phyloP scores from a whole-genome alignment of 2,329 filamentous ascomycete genomes.

The Leptographium wingfieldii region DNA sequence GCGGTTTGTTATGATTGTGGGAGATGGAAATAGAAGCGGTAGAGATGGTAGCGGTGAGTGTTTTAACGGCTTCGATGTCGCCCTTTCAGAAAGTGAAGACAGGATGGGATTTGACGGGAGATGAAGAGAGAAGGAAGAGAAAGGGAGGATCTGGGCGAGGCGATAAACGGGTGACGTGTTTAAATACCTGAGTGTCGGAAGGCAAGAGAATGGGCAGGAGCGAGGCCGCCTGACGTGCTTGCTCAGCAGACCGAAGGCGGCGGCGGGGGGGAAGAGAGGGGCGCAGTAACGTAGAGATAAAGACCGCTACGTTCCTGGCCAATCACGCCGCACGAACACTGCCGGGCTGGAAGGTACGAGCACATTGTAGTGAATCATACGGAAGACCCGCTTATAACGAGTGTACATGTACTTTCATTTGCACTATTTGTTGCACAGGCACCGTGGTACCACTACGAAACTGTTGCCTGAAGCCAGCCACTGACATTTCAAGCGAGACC shows the following conservation, averaged over 20 bases:
- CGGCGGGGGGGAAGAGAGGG: constrained; percentile 2
- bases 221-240: constrained; percentile 8
- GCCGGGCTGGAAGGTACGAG: constrained; percentile 9
- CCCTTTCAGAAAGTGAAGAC: constrained; percentile 6
- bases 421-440: background rate
- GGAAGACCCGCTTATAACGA: background rate
- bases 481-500: too few species aligned
- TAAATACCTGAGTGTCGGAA: constrained; percentile 1
- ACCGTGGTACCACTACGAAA: background rate
- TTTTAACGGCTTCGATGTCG: background rate
- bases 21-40: constrained; percentile 1
- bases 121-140: constrained; percentile 14
- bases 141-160: background rate
- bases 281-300: constrained; percentile 7
- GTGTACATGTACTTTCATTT: background rate
- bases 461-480: background rate
- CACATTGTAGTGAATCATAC: constrained; percentile 7
- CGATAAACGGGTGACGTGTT: background rate
- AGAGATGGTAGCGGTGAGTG: background rate
- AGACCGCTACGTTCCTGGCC: background rate
- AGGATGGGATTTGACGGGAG: background rate
- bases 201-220: constrained; percentile 9
- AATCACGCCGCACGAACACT: constrained; percentile 3
- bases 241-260: constrained; percentile 5
- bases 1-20: background rate